Evolutionary conservation across 1,284 basidiomycete genomes (phyloP).

Genomic region (Tilletia horrida): DNA sequence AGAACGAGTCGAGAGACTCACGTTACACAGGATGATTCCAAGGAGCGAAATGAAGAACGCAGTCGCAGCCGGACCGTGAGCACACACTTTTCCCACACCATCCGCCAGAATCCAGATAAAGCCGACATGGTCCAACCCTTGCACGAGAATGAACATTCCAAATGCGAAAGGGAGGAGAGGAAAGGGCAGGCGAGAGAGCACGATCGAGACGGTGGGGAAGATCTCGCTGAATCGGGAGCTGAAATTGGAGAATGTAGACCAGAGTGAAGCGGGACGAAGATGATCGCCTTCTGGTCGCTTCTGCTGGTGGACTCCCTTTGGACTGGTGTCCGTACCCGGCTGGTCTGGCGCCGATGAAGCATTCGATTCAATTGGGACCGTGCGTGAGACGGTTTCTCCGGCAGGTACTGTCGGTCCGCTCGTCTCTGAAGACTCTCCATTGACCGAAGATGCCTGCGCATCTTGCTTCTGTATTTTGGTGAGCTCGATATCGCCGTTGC

Average conservation of each 20-base stretch:
- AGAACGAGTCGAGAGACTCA: slow-evolving; percentile 58
- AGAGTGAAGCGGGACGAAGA: too few relatives aligned
- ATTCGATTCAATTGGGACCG: background rate
- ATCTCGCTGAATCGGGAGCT: slow-evolving; percentile 29
- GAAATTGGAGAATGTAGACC: background rate
- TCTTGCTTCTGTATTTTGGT: background rate
- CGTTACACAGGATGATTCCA: slow-evolving; percentile 75
- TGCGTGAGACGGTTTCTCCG: background rate
- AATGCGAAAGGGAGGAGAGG: slow-evolving; percentile 87
- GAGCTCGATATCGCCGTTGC: background rate
- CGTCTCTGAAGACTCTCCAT: too few relatives aligned
- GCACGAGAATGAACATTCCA: slow-evolving; percentile 90
- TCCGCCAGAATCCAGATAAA: slow-evolving; percentile 82
- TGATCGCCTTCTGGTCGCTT: too few relatives aligned
- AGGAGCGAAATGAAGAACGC: slow-evolving; percentile 61
- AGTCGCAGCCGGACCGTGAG: slow-evolving; percentile 56
- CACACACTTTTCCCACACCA: slow-evolving; percentile 63
- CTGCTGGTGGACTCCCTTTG: too few relatives aligned
- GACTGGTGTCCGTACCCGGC: too few relatives aligned
- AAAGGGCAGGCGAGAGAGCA: slow-evolving; percentile 71
- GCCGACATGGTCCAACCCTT: slow-evolving; percentile 76
- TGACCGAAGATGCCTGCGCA: background rate
- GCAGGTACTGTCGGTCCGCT: too few relatives aligned
- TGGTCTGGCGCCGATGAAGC: background rate
- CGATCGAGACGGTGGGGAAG: slow-evolving; percentile 75